Evolutionary conservation across 441 rosid species (phyloP).

Genomic region (Pelargonium australe): DNA sequence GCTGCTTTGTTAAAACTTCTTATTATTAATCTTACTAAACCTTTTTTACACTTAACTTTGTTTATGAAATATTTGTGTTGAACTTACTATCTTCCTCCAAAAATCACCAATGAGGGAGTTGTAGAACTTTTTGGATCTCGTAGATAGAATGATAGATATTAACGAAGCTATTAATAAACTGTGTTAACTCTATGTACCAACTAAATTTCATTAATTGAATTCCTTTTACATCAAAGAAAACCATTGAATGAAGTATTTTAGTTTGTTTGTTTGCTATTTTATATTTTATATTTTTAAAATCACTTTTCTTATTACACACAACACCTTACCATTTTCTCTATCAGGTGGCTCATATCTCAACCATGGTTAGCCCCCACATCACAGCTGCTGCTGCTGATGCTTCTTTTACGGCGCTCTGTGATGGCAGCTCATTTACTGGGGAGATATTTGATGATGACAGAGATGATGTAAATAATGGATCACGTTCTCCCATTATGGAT

Average conservation of each 20-base stretch:
- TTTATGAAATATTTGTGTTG: too few relatives aligned
- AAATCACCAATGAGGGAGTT: too few relatives aligned
- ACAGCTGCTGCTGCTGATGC: slow-evolving; percentile 76
- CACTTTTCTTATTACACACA: slow-evolving; percentile 3
- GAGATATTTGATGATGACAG: slow-evolving; percentile 45
- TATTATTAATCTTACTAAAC: too few relatives aligned
- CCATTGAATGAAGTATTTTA: background rate
- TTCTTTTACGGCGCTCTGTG: slow-evolving; percentile 65
- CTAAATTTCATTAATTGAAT: background rate
- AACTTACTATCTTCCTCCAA: too few relatives aligned
- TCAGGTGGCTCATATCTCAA: slow-evolving; percentile 62
- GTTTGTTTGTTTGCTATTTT: too few relatives aligned
- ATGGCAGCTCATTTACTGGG: slow-evolving; percentile 63
- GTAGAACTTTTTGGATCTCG: too few relatives aligned
- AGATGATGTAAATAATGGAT: slow-evolving; percentile 26
- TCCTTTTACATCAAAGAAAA: background rate
- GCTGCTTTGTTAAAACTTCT: too few relatives aligned
- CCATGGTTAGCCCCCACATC: slow-evolving; percentile 54
- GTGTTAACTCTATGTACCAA: background rate
- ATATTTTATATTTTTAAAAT: background rate
- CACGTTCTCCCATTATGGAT: slow-evolving; percentile 24
- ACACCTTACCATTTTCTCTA: slow-evolving; percentile 5
- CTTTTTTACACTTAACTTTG: too few relatives aligned
- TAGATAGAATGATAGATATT: too few relatives aligned
- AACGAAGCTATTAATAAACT: too few relatives aligned